Evolutionary conservation across 345 rosid species (phyloP).

Genomic region (Eucalyptus lansdowneana): DNA sequence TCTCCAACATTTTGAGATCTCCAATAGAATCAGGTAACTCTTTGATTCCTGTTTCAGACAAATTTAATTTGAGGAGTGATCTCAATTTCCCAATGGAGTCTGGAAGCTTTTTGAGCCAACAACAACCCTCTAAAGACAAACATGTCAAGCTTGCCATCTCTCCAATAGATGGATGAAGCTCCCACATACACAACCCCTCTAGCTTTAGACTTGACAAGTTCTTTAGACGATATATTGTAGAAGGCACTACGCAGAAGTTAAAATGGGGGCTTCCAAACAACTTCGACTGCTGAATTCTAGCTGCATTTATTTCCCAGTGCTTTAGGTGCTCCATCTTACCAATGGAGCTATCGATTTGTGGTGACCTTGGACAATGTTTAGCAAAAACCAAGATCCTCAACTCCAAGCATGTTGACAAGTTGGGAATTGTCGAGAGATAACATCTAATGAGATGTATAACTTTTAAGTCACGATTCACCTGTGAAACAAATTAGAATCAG

Average conservation of each 20-base stretch:
- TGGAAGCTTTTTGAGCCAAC: background rate
- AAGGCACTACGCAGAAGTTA: background rate
- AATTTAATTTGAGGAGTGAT: fast-evolving
- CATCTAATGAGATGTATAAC: background rate
- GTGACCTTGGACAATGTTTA: background rate
- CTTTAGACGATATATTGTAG: background rate
- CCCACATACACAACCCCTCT: background rate
- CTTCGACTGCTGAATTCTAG: background rate
- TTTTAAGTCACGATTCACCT: background rate
- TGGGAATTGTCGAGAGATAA: background rate
- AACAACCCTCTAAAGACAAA: background rate
- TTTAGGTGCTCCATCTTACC: background rate
- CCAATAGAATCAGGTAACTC: background rate
- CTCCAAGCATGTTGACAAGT: background rate
- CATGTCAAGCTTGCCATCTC: background rate
- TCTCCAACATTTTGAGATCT: background rate
- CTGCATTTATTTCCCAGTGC: background rate
- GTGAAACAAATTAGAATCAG: background rate
- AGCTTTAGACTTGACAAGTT: background rate
- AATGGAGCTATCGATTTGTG: background rate
- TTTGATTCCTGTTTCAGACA: background rate
- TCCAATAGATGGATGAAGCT: background rate
- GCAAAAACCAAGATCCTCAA: background rate
- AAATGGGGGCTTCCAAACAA: background rate
- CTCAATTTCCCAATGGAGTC: background rate